Conservation (phyloP, 2,329 filamentous ascomycete genomes). For the Ophiocordyceps camponoti-saundersi region DNA sequence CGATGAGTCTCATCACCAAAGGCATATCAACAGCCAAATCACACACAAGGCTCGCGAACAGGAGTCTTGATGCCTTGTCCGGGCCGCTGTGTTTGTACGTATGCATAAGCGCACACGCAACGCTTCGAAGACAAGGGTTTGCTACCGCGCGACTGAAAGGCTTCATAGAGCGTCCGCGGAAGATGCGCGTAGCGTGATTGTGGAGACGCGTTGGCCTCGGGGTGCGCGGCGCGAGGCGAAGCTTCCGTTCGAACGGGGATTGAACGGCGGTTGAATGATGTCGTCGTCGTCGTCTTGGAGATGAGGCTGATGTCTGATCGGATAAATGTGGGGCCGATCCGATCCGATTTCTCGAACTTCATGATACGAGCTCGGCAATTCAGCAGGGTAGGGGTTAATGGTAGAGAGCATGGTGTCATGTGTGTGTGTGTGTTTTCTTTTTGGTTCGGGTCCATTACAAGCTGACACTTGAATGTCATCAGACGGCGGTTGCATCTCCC, state of each 20-base stretch:
- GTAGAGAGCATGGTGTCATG: no score
- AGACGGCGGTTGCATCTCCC: no score
- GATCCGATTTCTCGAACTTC: not conserved
- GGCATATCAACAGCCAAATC: no score
- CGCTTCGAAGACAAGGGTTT: not conserved
- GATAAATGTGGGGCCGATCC: not conserved
- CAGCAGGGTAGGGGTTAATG: no score
- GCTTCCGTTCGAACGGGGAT: not conserved
- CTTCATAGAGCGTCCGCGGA: not conserved
- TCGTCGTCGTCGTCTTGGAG: not conserved
- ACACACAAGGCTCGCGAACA: not conserved
- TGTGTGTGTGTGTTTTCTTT: no score
- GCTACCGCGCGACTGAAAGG: not conserved
- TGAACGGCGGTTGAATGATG: not conserved
- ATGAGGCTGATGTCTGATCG: not conserved
- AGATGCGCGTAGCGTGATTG: not conserved
- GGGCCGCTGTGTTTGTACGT: no score
- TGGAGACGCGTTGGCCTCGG: not conserved
- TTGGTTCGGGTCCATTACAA: no score
- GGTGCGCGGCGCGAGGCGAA: not conserved
- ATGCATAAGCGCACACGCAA: no score
- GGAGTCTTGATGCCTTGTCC: no score
- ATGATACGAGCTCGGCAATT: not conserved
- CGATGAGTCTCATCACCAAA: no score
- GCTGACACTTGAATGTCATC: no score